Percentiles rank a stretch among this genome's conserved stretches.
These are phyloP conservation scores for Talaromyces sp. DNA, from an alignment of 2,329 filamentous ascomycete species.

Conservation along the genomic window DNA sequence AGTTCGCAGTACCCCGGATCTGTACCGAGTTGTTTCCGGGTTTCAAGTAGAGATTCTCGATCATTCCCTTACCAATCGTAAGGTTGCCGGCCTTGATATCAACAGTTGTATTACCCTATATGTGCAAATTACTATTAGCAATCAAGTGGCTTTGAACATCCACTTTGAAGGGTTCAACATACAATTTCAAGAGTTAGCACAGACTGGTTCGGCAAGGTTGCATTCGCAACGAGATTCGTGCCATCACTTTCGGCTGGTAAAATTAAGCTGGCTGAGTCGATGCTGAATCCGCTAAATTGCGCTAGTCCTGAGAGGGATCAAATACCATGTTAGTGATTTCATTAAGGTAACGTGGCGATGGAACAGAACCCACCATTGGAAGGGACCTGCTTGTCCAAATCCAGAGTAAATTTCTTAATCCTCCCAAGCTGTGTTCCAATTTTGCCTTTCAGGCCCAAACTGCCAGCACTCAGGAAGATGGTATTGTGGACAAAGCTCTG, in stretches of 20 bases:
- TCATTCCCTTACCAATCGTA: conserved; percentile 49
- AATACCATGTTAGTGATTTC: not conserved
- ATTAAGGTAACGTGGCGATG: not conserved
- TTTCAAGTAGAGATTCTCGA: conserved; percentile 50
- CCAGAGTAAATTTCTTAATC: conserved; percentile 32
- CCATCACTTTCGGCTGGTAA: conserved; percentile 41
- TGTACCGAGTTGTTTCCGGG: conserved; percentile 53
- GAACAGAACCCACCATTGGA: conserved; percentile 31
- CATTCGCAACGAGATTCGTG: conserved; percentile 53
- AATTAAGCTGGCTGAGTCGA: conserved; percentile 48
- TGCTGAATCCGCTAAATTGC: conserved; percentile 48
- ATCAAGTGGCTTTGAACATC: not conserved
- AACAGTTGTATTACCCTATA: conserved; percentile 52
- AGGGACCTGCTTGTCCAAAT: conserved; percentile 32
- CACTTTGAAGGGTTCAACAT: conserved; percentile 7
- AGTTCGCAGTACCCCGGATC: conserved; percentile 49
- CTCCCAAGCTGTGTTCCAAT: conserved; percentile 32
- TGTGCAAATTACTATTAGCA: not conserved
- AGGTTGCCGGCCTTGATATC: conserved; percentile 49
- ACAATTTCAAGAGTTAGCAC: conserved; percentile 53
- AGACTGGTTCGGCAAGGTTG: conserved; percentile 57
- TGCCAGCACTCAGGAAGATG: conserved; percentile 27
- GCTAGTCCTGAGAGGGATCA: conserved; percentile 48
- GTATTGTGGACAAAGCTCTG: conserved; percentile 32
- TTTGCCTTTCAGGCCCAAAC: conserved; percentile 28